These are phyloP conservation scores for Beauveria sp. DNA, from an alignment of 2,329 filamentous ascomycete species.

Conservation along the genomic window DNA sequence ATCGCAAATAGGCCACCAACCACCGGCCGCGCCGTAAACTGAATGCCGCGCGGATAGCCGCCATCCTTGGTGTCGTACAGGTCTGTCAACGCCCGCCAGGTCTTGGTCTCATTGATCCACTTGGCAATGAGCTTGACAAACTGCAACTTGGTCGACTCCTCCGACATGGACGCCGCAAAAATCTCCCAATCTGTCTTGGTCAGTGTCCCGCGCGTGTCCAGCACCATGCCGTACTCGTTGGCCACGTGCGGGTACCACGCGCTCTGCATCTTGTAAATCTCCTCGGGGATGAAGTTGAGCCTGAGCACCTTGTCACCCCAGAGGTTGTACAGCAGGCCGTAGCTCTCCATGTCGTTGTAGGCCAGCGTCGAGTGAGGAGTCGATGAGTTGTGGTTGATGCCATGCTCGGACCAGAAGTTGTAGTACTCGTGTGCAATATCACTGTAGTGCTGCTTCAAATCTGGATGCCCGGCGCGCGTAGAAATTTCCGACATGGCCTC, in stretches of 20 bases:
- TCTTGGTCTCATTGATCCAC: conserved; percentile 70
- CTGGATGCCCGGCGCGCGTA: conserved; percentile 48
- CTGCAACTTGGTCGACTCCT: conserved; percentile 48
- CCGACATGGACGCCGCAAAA: conserved; percentile 71
- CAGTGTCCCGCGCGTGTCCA: conserved; percentile 74
- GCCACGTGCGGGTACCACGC: conserved; percentile 66
- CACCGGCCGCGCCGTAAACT: conserved; percentile 74
- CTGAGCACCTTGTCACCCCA: conserved; percentile 72
- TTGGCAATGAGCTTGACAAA: conserved; percentile 62
- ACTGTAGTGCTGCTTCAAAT: conserved; percentile 52
- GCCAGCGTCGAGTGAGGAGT: conserved; percentile 66
- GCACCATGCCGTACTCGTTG: conserved; percentile 70
- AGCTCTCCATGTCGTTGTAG: conserved; percentile 57
- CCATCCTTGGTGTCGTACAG: conserved; percentile 66
- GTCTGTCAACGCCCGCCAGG: conserved; percentile 67
- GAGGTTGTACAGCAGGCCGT: conserved; percentile 64
- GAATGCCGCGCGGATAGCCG: conserved; percentile 53
- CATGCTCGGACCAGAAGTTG: conserved; percentile 62
- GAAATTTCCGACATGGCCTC: conserved; percentile 71
- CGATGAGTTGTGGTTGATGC: conserved; percentile 57
- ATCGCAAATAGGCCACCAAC: conserved; percentile 75
- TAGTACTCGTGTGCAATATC: conserved; percentile 62
- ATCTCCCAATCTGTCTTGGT: conserved; percentile 87
- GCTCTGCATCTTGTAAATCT: conserved; percentile 71
- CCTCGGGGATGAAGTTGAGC: conserved; percentile 67